Evolutionary conservation across 257 asterid genomes (phyloP), one percentile per base, ranked within the genome.

Genomic region (Misopates orontium): DNA sequence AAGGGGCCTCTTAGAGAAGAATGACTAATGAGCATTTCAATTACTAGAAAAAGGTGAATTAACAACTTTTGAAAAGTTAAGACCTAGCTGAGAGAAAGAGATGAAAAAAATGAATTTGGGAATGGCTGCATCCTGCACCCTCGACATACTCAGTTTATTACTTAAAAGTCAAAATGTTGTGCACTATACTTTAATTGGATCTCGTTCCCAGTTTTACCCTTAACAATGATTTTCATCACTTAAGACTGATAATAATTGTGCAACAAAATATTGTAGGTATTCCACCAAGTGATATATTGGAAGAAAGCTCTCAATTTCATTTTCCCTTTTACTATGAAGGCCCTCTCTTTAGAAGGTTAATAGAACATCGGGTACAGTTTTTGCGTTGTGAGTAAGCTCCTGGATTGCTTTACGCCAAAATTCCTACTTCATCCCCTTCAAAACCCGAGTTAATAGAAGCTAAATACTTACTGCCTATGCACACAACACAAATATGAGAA

Each of bases 1-100:
- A 71, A 25, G 56, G 31, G n/a, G 65, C 44, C 24, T 55, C 70
- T 44, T 36, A 36, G 8, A 45, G 11, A 62, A 62, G 39, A 55
- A 56, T 0, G 47, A 5, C 17, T 31, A 39, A n/a, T 48, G 40
- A 56, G 56, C 13, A 45, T 18, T 45, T 45, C 14, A 14, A 13
- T 45, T 11, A 41, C 48, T 41, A n/a, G 51, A 45, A 2, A 14
- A 45, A 5, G 51, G 19, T 45, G 42, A 36, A 36, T 36, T 36
- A 45, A 45, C 51, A 13, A 14, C 9, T 3, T 41, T 41, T 0
- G n/a, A 41, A 41, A 10, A 41, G 48, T 41, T 41, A 12, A 41
- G 36, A 28, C 4, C 36, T 28, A 28, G 36, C 36, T 28, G 36
- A 2, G 4, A 28, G 2, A 6, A 28, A 41, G 4, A 0, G 48